A percentile compares a stretch with the other conserved stretches of the same genome.
Conservation (phyloP, 495 filamentous ascomycete species). For the Talaromyces ruber region DNA sequence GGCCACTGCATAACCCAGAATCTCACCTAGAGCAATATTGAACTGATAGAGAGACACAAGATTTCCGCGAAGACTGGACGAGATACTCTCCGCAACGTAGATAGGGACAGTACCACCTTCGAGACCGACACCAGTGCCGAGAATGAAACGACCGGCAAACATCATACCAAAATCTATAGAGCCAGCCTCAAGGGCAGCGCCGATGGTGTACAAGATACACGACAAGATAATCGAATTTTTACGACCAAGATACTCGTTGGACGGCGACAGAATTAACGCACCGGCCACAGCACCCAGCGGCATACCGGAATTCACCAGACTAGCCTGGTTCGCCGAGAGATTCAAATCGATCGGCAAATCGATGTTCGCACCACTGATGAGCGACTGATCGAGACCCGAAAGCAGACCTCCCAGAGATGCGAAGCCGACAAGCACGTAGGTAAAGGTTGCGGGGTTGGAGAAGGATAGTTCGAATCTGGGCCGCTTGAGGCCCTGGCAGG, state of each 20-base stretch:
- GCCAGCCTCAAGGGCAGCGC: constrained; percentile 51
- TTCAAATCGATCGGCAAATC: constrained; percentile 41
- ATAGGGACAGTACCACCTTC: constrained; percentile 55
- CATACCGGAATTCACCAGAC: constrained; percentile 50
- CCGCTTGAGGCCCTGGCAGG: constrained; percentile 18
- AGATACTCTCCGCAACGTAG: constrained; percentile 46
- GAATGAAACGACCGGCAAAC: constrained; percentile 48
- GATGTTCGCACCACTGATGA: constrained; percentile 53
- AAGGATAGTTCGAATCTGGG: constrained; percentile 21
- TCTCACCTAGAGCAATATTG: constrained; percentile 55
- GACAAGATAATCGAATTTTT: constrained; percentile 51
- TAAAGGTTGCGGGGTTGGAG: constrained; percentile 38
- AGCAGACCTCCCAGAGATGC: constrained; percentile 55
- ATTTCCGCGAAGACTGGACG: constrained; percentile 47
- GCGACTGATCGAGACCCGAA: constrained; percentile 52
- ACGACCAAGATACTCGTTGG: constrained; percentile 50
- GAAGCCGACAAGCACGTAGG: constrained; percentile 53
- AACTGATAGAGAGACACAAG: constrained; percentile 55
- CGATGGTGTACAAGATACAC: constrained; percentile 49
- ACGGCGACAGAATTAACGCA: constrained; percentile 47
- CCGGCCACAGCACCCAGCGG: constrained; percentile 53
- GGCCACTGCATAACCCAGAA: constrained; percentile 52
- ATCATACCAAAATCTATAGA: constrained; percentile 53
- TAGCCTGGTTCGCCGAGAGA: constrained; percentile 35
- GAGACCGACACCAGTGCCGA: constrained; percentile 51